These are phyloP conservation scores for Malus fusca DNA, from an alignment of 306 rosid species.

Conservation along the genomic window DNA sequence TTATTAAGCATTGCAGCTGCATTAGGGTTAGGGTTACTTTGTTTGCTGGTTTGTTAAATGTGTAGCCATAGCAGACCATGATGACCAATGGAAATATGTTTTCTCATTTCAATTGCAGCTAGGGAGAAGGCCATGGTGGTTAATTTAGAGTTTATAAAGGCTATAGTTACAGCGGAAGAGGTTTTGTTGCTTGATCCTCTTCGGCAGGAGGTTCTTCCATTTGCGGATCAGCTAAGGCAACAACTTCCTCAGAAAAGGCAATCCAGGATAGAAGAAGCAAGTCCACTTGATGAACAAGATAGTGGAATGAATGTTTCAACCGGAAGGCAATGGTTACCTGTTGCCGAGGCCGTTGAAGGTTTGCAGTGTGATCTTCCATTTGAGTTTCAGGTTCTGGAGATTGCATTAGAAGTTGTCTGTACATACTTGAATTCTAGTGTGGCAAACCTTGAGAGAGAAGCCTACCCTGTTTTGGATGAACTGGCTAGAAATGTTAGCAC, in stretches of 20 bases:
- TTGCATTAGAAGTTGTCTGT: constrained; percentile 89
- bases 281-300: constrained; percentile 47
- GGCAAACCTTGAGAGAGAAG: constrained; percentile 82
- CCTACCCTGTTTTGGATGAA: constrained; percentile 91
- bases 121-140: constrained; percentile 99
- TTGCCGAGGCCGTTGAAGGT: constrained; percentile 55
- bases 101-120: constrained; percentile 24
- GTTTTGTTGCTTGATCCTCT: constrained; percentile 85
- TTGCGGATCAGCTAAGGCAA: constrained; percentile 81
- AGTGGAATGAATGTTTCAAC: constrained; percentile 38
- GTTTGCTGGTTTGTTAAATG: neutral
- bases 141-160: constrained; percentile 80
- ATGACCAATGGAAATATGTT: neutral
- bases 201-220: constrained; percentile 76
- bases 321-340: constrained; percentile 50
- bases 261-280: constrained; percentile 17
- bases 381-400: constrained; percentile 94
- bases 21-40: neutral
- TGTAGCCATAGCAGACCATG: neutral
- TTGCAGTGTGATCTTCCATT: constrained; percentile 81
- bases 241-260: constrained; percentile 46
- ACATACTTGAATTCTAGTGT: constrained; percentile 67
- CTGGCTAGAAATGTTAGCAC: constrained; percentile 96
- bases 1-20: neutral
- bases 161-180: constrained; percentile 91